Percentiles rank a stretch among this genome's conserved stretches.
These are phyloP conservation scores for Amaranthus cruentus DNA, from an alignment of 148 eudicot species.

Conservation along the genomic window DNA sequence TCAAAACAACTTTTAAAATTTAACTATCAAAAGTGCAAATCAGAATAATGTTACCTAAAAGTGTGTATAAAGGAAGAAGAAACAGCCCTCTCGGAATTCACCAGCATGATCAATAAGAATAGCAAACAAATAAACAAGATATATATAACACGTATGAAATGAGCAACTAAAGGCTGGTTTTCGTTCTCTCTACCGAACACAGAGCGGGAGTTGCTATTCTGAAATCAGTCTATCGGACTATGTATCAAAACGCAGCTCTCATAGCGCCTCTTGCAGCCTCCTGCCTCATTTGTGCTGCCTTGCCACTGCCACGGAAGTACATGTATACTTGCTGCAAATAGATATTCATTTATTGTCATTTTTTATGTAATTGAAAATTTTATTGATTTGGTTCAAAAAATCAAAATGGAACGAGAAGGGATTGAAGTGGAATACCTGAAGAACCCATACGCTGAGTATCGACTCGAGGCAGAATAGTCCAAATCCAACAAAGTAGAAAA, in stretches of 20 bases:
- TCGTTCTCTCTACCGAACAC: conserved; percentile 23
- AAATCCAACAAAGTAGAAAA: conserved; percentile 88
- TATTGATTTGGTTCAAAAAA: background rate
- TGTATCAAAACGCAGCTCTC: conserved; percentile 50
- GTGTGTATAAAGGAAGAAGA: background rate
- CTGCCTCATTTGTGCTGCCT: conserved; percentile 62
- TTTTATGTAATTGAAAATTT: background rate
- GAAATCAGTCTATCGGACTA: background rate
- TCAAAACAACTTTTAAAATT: background rate
- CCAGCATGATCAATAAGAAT: background rate
- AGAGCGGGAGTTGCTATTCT: conserved; percentile 11
- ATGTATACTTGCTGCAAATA: conserved; percentile 72
- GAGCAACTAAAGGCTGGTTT: conserved; percentile 14
- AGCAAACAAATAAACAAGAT: conserved; percentile 3
- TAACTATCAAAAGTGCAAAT: conserved; percentile 12
- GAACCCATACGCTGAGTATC: conserved; percentile 76
- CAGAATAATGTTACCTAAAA: conserved; percentile 18
- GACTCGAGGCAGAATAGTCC: conserved; percentile 87
- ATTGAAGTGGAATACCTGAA: conserved; percentile 52
- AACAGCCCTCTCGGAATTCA: conserved; percentile 18
- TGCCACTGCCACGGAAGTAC: conserved; percentile 84
- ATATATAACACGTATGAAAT: conserved; percentile 19
- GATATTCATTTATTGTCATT: background rate
- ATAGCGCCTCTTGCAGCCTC: conserved; percentile 70
- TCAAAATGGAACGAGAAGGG: background rate